Base-by-base conservation (phyloP, 2,329 filamentous ascomycete genomes). In the Ceratocystis lukuohia region DNA sequence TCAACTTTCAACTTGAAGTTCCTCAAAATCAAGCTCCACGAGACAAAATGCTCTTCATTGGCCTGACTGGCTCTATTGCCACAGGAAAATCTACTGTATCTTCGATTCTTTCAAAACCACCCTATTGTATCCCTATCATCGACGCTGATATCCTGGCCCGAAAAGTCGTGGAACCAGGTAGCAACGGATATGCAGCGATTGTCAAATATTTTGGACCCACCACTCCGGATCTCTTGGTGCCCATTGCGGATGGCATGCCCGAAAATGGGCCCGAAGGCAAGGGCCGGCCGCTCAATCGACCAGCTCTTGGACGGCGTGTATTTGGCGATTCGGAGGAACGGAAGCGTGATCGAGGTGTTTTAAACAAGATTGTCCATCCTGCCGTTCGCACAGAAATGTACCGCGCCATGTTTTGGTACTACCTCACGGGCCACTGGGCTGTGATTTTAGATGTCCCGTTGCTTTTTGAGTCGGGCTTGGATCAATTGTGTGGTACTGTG, bases 21-120 rank as follows among this genome's bases (percentile, higher is more conserved):
- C 17, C n/a, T 20, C 17, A 37, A 25, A 10, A 25, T 37, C 56
- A 37, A 33, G 56, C 33, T 5, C 17, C 10, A 30, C 53, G 6
- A 59, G 7, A 37, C 53, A 65, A 28, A n/a, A 97, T 97, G 94
- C 84, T 97, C 62, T 86, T 99, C 72, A 91, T 99, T 72, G 94
- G 94, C 67, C 85, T 99, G 30, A 99, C 94, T 7, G 94, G 94
- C 74, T 96, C 92, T 69, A 97, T 99, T 74, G 94, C 94, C 68
- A 99, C 94, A 5, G 94, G 94, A 75, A 99, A 99, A 83, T 96
- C 93, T 59, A 99, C 93, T 70, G 91, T 96, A 66, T 96, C 94
- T 33, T 80, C 82, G 48, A 82, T 96, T 71, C 88, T 99, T 72
- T 85, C 88, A 63, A 81, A 84, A 3, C 80, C 89, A 4, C 94